These are phyloP conservation scores for Herpotrichia juniperi DNA, from an alignment of 2,329 filamentous ascomycete genomes.

Conservation along the genomic window DNA sequence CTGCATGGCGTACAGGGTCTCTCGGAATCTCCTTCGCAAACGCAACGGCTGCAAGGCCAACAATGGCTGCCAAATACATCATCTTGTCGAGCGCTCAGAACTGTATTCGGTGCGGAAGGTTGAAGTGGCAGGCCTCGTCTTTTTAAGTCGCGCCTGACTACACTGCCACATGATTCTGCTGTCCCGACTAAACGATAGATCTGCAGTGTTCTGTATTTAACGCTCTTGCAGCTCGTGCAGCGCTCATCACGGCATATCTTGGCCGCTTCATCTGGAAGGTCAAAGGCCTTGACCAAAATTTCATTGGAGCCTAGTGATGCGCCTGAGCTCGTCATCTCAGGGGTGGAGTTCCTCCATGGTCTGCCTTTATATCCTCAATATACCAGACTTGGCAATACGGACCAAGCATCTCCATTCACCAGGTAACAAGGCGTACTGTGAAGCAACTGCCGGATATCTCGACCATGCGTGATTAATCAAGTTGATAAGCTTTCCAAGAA, in stretches of 20 bases:
- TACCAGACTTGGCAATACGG: neutral
- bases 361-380: neutral
- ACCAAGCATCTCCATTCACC: conserved; percentile 3
- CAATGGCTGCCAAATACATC: conserved; percentile 18
- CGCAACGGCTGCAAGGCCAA: conserved; percentile 19
- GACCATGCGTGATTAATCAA: neutral
- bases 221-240: neutral
- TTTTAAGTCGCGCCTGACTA: neutral
- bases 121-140: neutral
- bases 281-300: neutral
- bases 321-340: neutral
- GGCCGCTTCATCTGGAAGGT: neutral
- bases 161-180: neutral
- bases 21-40: conserved; percentile 24
- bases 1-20: conserved; percentile 22
- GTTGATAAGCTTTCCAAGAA: neutral
- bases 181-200: neutral
- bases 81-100: conserved; percentile 9
- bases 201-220: neutral
- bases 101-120: neutral
- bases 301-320: neutral
- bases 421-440: neutral
- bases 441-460: neutral
- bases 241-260: neutral
- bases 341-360: neutral